phyloP scores from a whole-genome alignment of 768 basidiomycete genomes.

The Rhodosporidiobolus sp. region DNA sequence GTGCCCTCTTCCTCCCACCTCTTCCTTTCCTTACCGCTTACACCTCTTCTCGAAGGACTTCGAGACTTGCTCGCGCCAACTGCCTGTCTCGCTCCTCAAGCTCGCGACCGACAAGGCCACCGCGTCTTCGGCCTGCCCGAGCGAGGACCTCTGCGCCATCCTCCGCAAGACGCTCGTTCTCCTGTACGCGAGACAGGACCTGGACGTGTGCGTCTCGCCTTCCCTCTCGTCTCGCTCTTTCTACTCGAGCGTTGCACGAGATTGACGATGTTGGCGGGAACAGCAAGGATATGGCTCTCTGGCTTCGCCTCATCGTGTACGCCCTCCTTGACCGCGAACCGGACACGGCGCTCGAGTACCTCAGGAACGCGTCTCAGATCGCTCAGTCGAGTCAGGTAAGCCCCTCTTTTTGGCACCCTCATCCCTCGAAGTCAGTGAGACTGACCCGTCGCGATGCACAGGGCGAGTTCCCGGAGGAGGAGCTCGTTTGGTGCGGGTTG shows the following conservation, averaged over 20 bases:
- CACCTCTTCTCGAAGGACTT: background rate
- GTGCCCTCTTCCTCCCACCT: no score
- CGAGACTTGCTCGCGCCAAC: background rate
- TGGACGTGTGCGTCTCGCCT: conserved; percentile 11
- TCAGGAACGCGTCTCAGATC: conserved; percentile 13
- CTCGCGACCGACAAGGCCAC: conserved; percentile 1
- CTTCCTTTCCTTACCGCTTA: no score
- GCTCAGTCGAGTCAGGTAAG: background rate
- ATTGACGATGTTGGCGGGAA: accelerated
- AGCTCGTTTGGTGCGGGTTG: background rate
- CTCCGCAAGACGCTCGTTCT: conserved; percentile 10
- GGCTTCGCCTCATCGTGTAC: conserved; percentile 9
- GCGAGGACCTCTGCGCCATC: background rate
- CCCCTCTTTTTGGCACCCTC: accelerated
- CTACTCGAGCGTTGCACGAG: no score
- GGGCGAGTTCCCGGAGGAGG: conserved; percentile 6
- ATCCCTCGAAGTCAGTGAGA: no score
- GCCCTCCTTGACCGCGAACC: background rate
- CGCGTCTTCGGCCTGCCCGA: background rate
- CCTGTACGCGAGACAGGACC: conserved; percentile 3
- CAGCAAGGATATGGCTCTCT: background rate
- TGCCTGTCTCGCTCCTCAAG: conserved; percentile 5
- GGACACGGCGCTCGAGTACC: conserved; percentile 5
- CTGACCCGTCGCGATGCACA: background rate
- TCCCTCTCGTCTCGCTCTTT: background rate